phyloP scores from a whole-genome alignment of 2,329 filamentous ascomycete species.

The Trichothecium sympodiale region DNA sequence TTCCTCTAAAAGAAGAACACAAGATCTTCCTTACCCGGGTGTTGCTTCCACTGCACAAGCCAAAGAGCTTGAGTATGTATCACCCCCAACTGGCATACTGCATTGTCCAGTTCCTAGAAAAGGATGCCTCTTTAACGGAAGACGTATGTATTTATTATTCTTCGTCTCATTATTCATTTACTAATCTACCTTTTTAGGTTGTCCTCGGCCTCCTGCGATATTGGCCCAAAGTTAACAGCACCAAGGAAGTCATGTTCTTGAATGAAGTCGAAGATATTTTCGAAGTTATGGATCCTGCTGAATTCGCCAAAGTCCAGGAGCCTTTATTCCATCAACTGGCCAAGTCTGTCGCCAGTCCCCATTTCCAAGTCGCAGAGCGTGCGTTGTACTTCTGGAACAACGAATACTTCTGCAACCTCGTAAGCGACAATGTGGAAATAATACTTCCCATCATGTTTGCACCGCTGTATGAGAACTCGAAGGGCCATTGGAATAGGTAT shows the following conservation, averaged over 20 bases:
- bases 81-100: slow-evolving; percentile 97
- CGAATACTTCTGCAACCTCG: slow-evolving; percentile 98
- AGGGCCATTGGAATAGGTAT: slow-evolving; percentile 97
- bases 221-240: slow-evolving; percentile 99
- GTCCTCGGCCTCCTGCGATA: slow-evolving; percentile 90
- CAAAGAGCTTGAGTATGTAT: slow-evolving; percentile 99
- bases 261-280: slow-evolving; percentile 99
- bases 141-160: slow-evolving; percentile 48
- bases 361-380: slow-evolving; percentile 96
- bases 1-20: slow-evolving; percentile 96
- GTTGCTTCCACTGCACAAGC: slow-evolving; percentile 88
- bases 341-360: slow-evolving; percentile 94
- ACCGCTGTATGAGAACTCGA: slow-evolving; percentile 95
- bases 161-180: slow-evolving; percentile 1
- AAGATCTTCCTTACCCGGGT: slow-evolving; percentile 95
- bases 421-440: slow-evolving; percentile 97
- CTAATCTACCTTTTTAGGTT: slow-evolving; percentile 46
- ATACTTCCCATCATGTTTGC: slow-evolving; percentile 99
- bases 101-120: slow-evolving; percentile 97
- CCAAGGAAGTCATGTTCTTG: slow-evolving; percentile 98
- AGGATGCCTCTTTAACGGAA: slow-evolving; percentile 93
- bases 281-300: slow-evolving; percentile 97
- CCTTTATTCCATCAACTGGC: slow-evolving; percentile 94
- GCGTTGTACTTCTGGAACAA: slow-evolving; percentile 99
- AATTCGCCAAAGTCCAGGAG: slow-evolving; percentile 98